Evolutionary conservation across 2,329 filamentous ascomycete genomes (phyloP), one percentile per base, ranked within the genome.

Genomic region (Fusarium sarcochroum): DNA sequence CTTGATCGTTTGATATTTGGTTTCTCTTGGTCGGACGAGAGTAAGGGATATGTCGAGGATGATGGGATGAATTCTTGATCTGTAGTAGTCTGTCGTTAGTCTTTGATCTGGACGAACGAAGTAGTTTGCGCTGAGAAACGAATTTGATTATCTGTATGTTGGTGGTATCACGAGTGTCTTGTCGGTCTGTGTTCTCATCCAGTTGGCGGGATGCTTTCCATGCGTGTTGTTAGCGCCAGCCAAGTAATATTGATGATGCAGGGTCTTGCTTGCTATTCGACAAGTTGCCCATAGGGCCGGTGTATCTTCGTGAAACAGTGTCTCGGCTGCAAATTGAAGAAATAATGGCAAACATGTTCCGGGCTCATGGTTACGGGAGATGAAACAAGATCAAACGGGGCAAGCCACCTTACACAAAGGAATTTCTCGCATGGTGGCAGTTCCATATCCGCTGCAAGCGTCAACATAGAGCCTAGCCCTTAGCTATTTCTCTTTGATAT

Each of bases 41-140:
- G 13, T 23, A 7, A 7, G 14, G 5, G 11, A 17, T n/a, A 13
- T 7, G 15, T 17, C 38, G n/a, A 20, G 5, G 11, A 34, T 20
- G 21, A 13, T 7, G 32, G 11, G 17, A 38, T 15, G 35, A 6
- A 48, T 18, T 18, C 17, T 42, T 48, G 7, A 14, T 42, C 52
- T 56, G 44, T 2, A 25, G 18, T 41, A 42, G 7, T 40, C 23
- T 17, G 8, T 37, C 6, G 23, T 68, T 34, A 49, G 59, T 48
- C 20, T 45, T 48, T 37, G 46, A 8, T 17, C 17, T 25, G 17
- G 6, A 25, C 21, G 13, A 44, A 44, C 18, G 11, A 34, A 32
- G 8, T 23, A 38, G 34, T 50, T 32, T 15, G 10, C 21, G 11
- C 11, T 17, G 10, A 6, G 35, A 9, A 27, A 13, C 3, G 9